These are phyloP conservation scores for Porcisia deanei DNA, from an alignment of 208 protist genomes.

Conservation along the genomic window DNA sequence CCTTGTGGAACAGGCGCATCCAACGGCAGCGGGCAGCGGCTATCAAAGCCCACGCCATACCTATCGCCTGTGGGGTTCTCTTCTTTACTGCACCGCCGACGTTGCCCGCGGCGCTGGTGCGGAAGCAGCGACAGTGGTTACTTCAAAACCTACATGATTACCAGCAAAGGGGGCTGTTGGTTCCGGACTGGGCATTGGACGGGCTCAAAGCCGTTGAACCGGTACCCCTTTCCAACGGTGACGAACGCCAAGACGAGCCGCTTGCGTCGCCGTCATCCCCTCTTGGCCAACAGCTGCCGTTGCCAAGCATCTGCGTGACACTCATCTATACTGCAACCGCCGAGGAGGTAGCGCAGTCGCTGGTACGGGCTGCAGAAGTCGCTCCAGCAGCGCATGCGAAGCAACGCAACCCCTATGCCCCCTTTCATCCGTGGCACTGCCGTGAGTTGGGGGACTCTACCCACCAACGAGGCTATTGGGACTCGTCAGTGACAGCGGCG, in stretches of 20 bases:
- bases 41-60: conserved; percentile 7
- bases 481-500: neutral
- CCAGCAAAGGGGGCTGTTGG: neutral
- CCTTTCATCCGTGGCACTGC: neutral
- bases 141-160: neutral
- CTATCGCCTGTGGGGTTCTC: conserved; percentile 21
- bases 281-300: neutral
- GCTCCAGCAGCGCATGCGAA: neutral
- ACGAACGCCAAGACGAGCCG: neutral
- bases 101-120: conserved; percentile 15
- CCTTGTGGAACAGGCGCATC: conserved; percentile 6
- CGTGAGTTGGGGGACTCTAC: neutral
- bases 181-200: conserved; percentile 19
- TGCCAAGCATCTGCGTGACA: conserved; percentile 18
- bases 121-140: neutral
- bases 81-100: conserved; percentile 27
- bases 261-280: neutral
- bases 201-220: neutral
- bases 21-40: conserved; percentile 16
- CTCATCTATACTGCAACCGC: conserved; percentile 33
- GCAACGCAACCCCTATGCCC: neutral
- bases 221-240: neutral
- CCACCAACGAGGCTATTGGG: neutral
- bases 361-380: conserved; percentile 9
- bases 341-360: conserved; percentile 23